These are phyloP conservation scores for Aspergillus alliaceus DNA, from an alignment of 2,329 filamentous ascomycete genomes.

Conservation along the genomic window DNA sequence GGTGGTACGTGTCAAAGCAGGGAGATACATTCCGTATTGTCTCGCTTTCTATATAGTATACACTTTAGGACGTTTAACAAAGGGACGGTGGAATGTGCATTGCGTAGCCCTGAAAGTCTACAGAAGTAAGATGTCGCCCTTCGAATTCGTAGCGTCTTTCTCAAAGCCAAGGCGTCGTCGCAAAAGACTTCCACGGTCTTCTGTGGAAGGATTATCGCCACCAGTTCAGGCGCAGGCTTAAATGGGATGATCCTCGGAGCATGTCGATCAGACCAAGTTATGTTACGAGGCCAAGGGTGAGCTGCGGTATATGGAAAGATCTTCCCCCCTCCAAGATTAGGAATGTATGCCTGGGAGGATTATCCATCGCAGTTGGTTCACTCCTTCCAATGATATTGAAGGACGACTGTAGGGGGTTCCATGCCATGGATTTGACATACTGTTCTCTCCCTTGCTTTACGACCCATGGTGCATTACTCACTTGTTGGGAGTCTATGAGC, in stretches of 20 bases:
- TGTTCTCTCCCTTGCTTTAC: background rate
- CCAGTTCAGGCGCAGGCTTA: background rate
- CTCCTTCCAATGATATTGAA: background rate
- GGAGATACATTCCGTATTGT: conserved; percentile 39
- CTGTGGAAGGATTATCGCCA: background rate
- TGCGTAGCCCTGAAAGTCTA: background rate
- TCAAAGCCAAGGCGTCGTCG: background rate
- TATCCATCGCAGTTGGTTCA: background rate
- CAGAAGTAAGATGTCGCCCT: background rate
- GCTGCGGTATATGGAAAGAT: background rate
- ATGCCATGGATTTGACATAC: background rate
- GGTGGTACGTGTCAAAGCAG: conserved; percentile 46
- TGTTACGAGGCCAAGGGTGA: conserved; percentile 10
- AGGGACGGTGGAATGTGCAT: background rate
- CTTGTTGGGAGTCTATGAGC: background rate
- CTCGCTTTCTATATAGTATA: background rate
- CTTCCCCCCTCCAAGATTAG: background rate
- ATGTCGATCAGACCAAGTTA: conserved; percentile 4
- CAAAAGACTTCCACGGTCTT: background rate
- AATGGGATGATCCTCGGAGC: background rate
- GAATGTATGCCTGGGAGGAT: background rate
- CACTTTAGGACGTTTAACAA: background rate
- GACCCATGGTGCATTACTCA: background rate
- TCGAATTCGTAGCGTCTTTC: background rate
- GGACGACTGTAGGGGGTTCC: background rate